phyloP scores from a whole-genome alignment of 1,284 basidiomycete genomes.

The Microbotryum intermedium region DNA sequence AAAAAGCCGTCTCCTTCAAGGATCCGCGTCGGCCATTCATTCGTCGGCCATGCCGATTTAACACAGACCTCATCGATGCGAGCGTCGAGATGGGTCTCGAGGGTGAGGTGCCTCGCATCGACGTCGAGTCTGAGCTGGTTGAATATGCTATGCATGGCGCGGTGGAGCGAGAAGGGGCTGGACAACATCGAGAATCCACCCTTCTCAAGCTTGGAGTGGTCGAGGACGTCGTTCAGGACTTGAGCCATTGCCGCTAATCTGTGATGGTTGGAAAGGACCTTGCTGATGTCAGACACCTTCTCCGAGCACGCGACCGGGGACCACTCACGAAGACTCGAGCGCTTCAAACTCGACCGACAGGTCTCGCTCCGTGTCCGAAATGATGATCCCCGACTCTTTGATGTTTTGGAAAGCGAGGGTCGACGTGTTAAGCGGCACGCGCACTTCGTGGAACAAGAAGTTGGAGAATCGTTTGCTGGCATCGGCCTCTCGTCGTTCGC shows the following conservation, averaged over 20 bases:
- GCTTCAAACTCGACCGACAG: constrained; percentile 72
- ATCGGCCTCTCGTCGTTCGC: neutral
- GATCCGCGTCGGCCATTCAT: neutral
- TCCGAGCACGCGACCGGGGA: too few species aligned
- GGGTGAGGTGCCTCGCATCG: constrained; percentile 57
- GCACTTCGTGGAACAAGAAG: constrained; percentile 54
- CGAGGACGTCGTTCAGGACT: constrained; percentile 56
- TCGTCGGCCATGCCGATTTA: constrained; percentile 10
- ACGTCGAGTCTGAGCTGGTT: constrained; percentile 66
- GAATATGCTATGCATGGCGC: constrained; percentile 70
- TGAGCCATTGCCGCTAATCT: constrained; percentile 67
- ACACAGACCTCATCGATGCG: constrained; percentile 56
- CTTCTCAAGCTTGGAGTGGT: constrained; percentile 47
- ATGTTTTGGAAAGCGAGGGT: constrained; percentile 76
- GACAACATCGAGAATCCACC: constrained; percentile 60
- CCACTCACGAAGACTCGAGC: constrained; percentile 44
- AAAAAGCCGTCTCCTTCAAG: constrained; percentile 54
- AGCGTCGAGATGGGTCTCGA: constrained; percentile 62
- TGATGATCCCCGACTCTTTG: constrained; percentile 52
- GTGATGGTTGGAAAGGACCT: too few species aligned
- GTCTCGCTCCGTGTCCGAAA: constrained; percentile 48
- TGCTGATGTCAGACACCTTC: too few species aligned
- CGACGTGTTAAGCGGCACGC: constrained; percentile 80
- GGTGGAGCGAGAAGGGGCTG: constrained; percentile 70
- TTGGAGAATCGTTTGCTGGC: constrained; percentile 19